Evolutionary conservation across 2,329 filamentous ascomycete genomes (phyloP).

Genomic region (Remersonia thermophila): DNA sequence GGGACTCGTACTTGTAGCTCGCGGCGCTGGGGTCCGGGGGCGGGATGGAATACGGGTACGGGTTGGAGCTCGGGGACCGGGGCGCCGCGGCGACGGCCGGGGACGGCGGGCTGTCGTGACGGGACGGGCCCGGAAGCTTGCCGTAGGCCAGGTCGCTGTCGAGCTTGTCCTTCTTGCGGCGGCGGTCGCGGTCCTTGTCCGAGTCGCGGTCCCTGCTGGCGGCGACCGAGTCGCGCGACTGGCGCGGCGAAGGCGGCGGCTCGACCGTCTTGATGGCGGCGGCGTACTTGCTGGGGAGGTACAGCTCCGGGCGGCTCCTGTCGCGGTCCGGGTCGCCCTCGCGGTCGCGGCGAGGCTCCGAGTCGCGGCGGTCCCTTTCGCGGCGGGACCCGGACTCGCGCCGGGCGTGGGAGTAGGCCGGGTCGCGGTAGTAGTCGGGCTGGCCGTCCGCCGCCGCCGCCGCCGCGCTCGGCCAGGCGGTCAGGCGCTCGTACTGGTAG

Average conservation of each 20-base stretch:
- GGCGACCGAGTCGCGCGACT: constrained; percentile 19
- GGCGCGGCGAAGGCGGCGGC: constrained; percentile 15
- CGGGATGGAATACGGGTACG: too few relatives aligned
- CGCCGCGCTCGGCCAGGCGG: constrained; percentile 24
- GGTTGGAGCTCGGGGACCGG: too few relatives aligned
- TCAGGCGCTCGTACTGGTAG: constrained; percentile 22
- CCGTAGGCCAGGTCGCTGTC: constrained; percentile 41
- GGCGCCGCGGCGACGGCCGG: constrained; percentile 4
- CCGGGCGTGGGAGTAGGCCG: constrained; percentile 17
- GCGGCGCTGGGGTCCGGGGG: constrained; percentile 5
- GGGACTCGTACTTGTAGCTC: constrained; percentile 22
- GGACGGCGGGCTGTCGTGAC: constrained; percentile 14
- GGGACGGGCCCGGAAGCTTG: constrained; percentile 14
- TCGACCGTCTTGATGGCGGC: constrained; percentile 20
- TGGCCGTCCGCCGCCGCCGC: constrained; percentile 19
- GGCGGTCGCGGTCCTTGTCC: constrained; percentile 19
- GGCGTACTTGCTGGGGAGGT: constrained; percentile 37
- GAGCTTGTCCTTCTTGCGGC: constrained; percentile 18
- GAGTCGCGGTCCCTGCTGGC: constrained; percentile 15
- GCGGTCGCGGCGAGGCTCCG: constrained; percentile 6
- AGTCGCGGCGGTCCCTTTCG: constrained; percentile 15
- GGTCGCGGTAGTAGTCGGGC: constrained; percentile 23
- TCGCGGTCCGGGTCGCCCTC: constrained; percentile 18
- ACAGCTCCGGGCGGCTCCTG: constrained; percentile 25
- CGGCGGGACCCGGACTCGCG: constrained; percentile 17